Evolutionary conservation across 257 asterid genomes (phyloP).

Genomic region (Solanum pinnatisectum): DNA sequence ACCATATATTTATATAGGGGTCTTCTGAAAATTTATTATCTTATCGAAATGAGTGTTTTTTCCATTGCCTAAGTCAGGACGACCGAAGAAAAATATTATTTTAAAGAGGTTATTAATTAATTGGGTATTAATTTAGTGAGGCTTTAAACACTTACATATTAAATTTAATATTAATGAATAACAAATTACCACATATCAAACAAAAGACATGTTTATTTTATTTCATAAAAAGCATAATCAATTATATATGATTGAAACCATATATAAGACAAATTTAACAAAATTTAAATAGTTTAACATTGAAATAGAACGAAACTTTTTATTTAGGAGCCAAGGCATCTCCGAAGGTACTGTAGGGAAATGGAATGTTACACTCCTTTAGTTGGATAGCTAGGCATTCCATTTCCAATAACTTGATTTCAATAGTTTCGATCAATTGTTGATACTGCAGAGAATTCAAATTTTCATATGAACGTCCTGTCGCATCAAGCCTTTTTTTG

Average conservation of each 20-base stretch:
- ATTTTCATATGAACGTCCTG: background rate
- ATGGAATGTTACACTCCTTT: background rate
- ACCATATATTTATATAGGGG: too few species aligned
- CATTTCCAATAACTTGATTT: background rate
- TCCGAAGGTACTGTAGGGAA: background rate
- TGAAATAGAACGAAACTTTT: background rate
- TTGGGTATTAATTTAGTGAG: too few species aligned
- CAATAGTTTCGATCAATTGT: background rate
- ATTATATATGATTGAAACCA: background rate
- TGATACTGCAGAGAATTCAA: background rate
- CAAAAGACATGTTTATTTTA: background rate
- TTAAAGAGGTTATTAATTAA: too few species aligned
- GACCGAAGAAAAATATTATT: too few species aligned
- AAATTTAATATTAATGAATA: too few species aligned
- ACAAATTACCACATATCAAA: background rate
- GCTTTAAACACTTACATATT: background rate
- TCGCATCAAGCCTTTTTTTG: background rate
- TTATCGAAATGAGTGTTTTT: too few species aligned
- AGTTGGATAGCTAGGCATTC: background rate
- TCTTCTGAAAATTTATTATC: too few species aligned
- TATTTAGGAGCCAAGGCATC: background rate
- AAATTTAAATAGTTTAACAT: too few species aligned
- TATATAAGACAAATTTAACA: background rate
- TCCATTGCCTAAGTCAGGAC: too few species aligned
- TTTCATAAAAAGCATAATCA: background rate